A percentile compares a stretch with the other conserved stretches of the same genome.
These are phyloP conservation scores for Lumnitzera littorea DNA, from an alignment of 345 rosid species.

Conservation along the genomic window DNA sequence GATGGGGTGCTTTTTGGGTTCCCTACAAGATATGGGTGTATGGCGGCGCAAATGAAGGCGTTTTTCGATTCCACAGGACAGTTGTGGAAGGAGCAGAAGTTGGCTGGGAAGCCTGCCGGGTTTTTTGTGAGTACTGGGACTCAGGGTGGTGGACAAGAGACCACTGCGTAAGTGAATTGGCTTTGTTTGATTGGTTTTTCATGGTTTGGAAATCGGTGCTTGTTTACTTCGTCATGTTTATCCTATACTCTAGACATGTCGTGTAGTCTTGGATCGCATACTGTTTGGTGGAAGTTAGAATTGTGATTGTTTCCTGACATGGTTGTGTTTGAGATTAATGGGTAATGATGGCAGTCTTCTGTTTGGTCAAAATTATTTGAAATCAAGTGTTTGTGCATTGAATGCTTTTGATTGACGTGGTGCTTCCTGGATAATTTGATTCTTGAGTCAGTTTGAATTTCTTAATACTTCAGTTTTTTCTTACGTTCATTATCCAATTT, in stretches of 20 bases:
- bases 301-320: not conserved
- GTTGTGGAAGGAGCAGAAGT: constrained; percentile 56
- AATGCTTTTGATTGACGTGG: too few species aligned
- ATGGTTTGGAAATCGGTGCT: not conserved
- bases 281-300: not conserved
- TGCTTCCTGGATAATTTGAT: too few species aligned
- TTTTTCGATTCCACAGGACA: constrained; percentile 50
- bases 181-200: not conserved
- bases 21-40: constrained; percentile 59
- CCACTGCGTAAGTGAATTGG: constrained; percentile 61
- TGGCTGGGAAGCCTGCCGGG: constrained; percentile 82
- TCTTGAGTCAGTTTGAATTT: too few species aligned
- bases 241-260: not conserved
- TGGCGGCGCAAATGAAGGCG: constrained; percentile 72
- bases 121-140: constrained; percentile 72
- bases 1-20: constrained; percentile 66
- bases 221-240: not conserved
- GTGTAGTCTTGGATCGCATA: not conserved
- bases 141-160: constrained; percentile 90
- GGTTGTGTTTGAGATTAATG: too few species aligned
- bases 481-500: too few species aligned
- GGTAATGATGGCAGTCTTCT: too few species aligned
- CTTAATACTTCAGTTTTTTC: too few species aligned
- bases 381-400: too few species aligned
- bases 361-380: too few species aligned